Conservation (phyloP, 1,284 basidiomycete genomes). For the Wolfiporia cocos region DNA sequence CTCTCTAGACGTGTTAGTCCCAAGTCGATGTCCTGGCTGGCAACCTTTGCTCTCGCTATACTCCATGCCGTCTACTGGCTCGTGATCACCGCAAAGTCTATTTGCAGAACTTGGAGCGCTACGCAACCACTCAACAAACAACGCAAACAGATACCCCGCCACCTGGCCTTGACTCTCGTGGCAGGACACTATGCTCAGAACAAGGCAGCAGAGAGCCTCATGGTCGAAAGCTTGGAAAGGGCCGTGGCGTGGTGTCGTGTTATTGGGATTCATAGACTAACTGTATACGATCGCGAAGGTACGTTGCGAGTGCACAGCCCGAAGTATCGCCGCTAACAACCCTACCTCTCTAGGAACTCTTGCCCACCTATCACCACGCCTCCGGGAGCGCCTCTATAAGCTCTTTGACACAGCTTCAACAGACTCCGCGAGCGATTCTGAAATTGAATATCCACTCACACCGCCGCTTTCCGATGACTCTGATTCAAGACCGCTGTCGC, state of each 20-base stretch:
- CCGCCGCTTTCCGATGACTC: constrained; percentile 68
- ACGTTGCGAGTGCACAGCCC: constrained; percentile 22
- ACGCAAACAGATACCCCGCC: constrained; percentile 52
- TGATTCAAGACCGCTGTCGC: constrained; percentile 53
- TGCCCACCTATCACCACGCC: constrained; percentile 33
- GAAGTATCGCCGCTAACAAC: too few species aligned
- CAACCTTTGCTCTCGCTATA: constrained; percentile 39
- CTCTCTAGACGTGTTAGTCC: constrained; percentile 3
- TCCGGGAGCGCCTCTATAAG: constrained; percentile 30
- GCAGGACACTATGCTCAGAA: constrained; percentile 27
- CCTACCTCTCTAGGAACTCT: too few species aligned
- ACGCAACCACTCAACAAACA: constrained; percentile 42
- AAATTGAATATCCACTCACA: constrained; percentile 58
- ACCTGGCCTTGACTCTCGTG: constrained; percentile 59
- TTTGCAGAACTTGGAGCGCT: constrained; percentile 29
- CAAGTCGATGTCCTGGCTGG: constrained; percentile 29
- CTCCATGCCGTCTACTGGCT: constrained; percentile 54
- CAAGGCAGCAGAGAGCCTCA: constrained; percentile 32
- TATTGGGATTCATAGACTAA: constrained; percentile 52
- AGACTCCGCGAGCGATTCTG: constrained; percentile 41
- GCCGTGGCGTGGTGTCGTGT: constrained; percentile 53
- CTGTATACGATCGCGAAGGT: constrained; percentile 69
- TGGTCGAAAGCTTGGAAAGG: constrained; percentile 47
- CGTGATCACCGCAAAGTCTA: constrained; percentile 33
- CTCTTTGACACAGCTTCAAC: constrained; percentile 28